Base-by-base conservation (phyloP, 2,329 filamentous ascomycete species). In the Coniochaeta pulveracea region DNA sequence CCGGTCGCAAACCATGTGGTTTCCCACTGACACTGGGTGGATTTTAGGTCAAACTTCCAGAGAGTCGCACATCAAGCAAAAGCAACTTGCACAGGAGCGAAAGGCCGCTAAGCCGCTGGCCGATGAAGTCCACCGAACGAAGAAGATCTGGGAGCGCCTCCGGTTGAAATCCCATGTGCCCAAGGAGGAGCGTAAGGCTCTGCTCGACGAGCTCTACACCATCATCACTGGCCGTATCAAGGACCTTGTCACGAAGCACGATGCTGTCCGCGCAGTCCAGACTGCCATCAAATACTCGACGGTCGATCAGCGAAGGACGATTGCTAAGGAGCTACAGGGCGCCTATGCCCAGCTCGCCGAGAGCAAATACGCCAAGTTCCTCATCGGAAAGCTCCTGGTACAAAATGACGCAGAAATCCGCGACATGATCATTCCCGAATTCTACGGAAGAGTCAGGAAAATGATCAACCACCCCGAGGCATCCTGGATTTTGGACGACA, bases 161-260 rank as follows among this genome's bases (percentile, higher is more conserved):
- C 80, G 91, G 43, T 71, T 85, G 47, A 96, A 96, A 63, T 94
- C 88, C 3, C 85, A 95, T 48, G 85, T 98, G 2, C 82, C 86
- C 25, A 77, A 80, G 47, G 84, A 93, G 24, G 88, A 98, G 63
- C 75, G 91, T 41, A 80, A 89, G 56, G 71, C 80, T 53, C 72
- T 98, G 25, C 82, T 96, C 30, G 73, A 79, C 39, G 89, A 98
- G 63, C 71, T 98, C 17, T 96, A 93, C 56, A 69, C 72, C 37
- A 93, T 98, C 50, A 83, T 95, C 48, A 91, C 84, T 16, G 89
- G 88, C 34, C 76, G 83, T 37, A 82, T 96, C 48, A 85, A 85
- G 58, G 91, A 96, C 41, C 94, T 96, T 45, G 89, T 95, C 14
- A 83, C 98, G 62, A 98, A 98, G 72, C 91, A 98, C 57, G 91